phyloP scores from a whole-genome alignment of 257 asterid species.

The Solanum virginianum region DNA sequence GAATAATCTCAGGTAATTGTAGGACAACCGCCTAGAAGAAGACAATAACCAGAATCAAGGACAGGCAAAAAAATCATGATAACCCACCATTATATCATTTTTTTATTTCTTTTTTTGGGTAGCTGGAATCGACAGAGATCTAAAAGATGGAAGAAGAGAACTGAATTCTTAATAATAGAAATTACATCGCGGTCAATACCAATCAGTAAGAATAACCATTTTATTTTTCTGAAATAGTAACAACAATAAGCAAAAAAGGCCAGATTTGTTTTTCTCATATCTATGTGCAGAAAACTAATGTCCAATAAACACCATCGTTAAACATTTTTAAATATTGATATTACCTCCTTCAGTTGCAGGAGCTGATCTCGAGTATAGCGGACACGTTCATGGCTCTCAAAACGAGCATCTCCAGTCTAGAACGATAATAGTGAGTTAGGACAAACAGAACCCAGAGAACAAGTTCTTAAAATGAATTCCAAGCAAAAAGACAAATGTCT shows the following conservation, averaged over 20 bases:
- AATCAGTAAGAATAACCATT: background rate
- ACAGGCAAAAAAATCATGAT: background rate
- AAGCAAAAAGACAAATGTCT: background rate
- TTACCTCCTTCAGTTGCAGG: conserved; percentile 77
- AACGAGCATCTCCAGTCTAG: conserved; percentile 75
- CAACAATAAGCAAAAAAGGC: background rate
- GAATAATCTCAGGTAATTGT: conserved; percentile 41
- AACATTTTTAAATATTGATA: background rate
- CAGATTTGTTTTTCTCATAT: background rate
- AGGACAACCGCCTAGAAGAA: conserved; percentile 37
- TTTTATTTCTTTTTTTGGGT: background rate
- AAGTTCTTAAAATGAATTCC: background rate
- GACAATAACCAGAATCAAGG: background rate
- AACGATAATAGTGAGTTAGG: background rate
- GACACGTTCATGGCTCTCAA: conserved; percentile 66
- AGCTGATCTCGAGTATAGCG: conserved; percentile 66
- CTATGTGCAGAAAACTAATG: background rate
- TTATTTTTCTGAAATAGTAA: background rate
- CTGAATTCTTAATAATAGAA: background rate
- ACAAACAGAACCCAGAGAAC: background rate
- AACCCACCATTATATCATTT: background rate
- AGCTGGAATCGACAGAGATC: background rate
- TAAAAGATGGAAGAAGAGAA: background rate
- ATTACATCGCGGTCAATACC: background rate
- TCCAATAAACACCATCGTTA: background rate